Percentiles rank a stretch among this genome's conserved stretches.
phyloP scores from a whole-genome alignment of 2,329 filamentous ascomycete genomes.

The Neofusicoccum ribis region DNA sequence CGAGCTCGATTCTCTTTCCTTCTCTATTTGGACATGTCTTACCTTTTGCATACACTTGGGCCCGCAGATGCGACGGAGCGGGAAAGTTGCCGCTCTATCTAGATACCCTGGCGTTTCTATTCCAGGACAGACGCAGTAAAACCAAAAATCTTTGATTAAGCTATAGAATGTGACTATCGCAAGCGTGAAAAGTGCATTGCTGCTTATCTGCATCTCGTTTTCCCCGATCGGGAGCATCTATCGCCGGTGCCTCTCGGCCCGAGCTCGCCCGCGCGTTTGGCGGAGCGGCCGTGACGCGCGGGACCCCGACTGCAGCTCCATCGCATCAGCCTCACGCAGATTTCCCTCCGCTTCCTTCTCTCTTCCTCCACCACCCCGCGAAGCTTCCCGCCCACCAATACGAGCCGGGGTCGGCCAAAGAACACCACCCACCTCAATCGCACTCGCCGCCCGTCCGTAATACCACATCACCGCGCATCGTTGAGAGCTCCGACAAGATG shows the following conservation, averaged over 20 bases:
- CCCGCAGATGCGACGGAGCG: neutral
- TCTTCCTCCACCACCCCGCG: neutral
- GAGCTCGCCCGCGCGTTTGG: constrained; percentile 9
- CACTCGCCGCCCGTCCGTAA: neutral
- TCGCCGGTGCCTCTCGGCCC: neutral
- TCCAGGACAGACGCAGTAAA: neutral
- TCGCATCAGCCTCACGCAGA: constrained; percentile 6
- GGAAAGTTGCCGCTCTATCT: neutral
- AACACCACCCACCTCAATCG: neutral
- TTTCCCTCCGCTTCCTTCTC: neutral
- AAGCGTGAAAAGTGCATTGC: too few relatives aligned
- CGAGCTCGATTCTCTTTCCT: too few relatives aligned
- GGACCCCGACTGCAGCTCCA: constrained; percentile 4
- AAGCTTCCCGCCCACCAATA: constrained; percentile 6
- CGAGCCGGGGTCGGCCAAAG: neutral
- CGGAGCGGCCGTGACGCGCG: neutral
- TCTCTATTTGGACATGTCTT: neutral
- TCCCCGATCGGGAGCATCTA: neutral
- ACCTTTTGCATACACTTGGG: neutral
- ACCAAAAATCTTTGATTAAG: too few relatives aligned
- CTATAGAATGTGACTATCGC: too few relatives aligned
- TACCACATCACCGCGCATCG: neutral
- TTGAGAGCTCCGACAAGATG: constrained; percentile 37
- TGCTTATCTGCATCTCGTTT: neutral
- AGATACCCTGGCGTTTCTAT: constrained; percentile 10